phyloP scores from a whole-genome alignment of 352 stramenopile species.

The Phytopythium chamaehyphon region DNA sequence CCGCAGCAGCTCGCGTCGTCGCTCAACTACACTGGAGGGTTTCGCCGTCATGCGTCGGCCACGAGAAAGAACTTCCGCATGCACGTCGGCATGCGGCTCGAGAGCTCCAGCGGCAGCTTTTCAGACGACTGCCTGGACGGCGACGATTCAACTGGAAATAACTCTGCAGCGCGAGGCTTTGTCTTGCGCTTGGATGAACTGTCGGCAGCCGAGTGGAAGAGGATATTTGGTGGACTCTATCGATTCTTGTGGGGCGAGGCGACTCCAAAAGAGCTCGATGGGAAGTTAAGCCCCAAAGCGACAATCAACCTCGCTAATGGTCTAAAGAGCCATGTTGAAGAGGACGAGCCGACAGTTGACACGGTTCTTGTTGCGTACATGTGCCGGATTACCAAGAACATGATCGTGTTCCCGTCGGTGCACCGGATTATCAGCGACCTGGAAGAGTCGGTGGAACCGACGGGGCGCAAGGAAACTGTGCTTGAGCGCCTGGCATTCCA shows the following conservation, averaged over 20 bases:
- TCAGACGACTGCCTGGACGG: constrained; percentile 34
- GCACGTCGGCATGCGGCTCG: constrained; percentile 34
- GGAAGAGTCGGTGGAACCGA: constrained; percentile 15
- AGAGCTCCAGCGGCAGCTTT: constrained; percentile 38
- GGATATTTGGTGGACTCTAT: constrained; percentile 65
- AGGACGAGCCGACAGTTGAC: constrained; percentile 34
- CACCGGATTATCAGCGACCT: constrained; percentile 48
- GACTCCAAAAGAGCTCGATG: neutral
- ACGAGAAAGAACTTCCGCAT: constrained; percentile 35
- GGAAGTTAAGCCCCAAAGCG: neutral
- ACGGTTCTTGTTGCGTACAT: constrained; percentile 60
- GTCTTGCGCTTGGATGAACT: constrained; percentile 64
- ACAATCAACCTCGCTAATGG: constrained; percentile 3
- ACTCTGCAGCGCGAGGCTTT: constrained; percentile 50
- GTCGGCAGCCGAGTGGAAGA: constrained; percentile 57
- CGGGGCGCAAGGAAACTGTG: constrained; percentile 26
- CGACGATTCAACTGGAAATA: constrained; percentile 17
- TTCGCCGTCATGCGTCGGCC: constrained; percentile 24
- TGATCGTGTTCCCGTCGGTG: constrained; percentile 60
- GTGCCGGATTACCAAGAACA: constrained; percentile 67
- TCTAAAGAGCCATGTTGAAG: constrained; percentile 9
- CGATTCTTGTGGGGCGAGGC: constrained; percentile 36
- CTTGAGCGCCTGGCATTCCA: constrained; percentile 41
- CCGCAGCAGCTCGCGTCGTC: constrained; percentile 3
- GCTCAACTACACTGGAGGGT: constrained; percentile 12